Evolutionary conservation across 2,329 filamentous ascomycete genomes (phyloP).

Genomic region (Fusarium stilboides): DNA sequence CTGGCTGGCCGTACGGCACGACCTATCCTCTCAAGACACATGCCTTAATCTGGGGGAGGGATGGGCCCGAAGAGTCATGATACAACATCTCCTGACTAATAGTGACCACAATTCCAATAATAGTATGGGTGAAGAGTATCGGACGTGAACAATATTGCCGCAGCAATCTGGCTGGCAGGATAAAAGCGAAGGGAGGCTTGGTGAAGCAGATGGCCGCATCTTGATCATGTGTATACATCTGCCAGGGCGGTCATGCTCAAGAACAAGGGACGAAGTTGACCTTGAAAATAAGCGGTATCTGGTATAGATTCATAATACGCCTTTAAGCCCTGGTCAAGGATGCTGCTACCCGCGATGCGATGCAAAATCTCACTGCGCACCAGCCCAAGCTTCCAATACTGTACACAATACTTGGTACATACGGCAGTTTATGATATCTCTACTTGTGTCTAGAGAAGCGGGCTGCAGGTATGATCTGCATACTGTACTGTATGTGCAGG

Average conservation of each 20-base stretch:
- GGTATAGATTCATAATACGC: constrained; percentile 20
- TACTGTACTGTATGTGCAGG: constrained; percentile 56
- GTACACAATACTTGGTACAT: constrained; percentile 23
- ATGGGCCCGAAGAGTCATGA: constrained; percentile 9
- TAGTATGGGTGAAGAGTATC: constrained; percentile 8
- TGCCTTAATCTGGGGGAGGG: constrained; percentile 10
- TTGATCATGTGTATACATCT: constrained; percentile 31
- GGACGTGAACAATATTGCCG: constrained; percentile 1
- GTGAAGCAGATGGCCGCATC: constrained; percentile 37
- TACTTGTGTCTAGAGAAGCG: constrained; percentile 35
- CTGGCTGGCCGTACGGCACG: constrained; percentile 15
- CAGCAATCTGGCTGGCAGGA: constrained; percentile 3
- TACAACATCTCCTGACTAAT: constrained; percentile 32
- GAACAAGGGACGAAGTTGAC: constrained; percentile 15
- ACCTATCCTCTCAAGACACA: constrained; percentile 35
- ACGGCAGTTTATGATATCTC: constrained; percentile 37
- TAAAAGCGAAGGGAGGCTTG: constrained; percentile 22
- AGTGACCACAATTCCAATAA: constrained; percentile 12
- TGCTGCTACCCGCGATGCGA: constrained; percentile 37
- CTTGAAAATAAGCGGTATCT: background rate
- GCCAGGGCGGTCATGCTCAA: constrained; percentile 17
- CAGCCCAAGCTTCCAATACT: constrained; percentile 21
- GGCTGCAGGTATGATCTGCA: constrained; percentile 58
- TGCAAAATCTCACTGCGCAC: constrained; percentile 39
- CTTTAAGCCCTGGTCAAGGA: constrained; percentile 23